Evolutionary conservation across 2,329 filamentous ascomycete species (phyloP).

Genomic region (Cercospora beticola): DNA sequence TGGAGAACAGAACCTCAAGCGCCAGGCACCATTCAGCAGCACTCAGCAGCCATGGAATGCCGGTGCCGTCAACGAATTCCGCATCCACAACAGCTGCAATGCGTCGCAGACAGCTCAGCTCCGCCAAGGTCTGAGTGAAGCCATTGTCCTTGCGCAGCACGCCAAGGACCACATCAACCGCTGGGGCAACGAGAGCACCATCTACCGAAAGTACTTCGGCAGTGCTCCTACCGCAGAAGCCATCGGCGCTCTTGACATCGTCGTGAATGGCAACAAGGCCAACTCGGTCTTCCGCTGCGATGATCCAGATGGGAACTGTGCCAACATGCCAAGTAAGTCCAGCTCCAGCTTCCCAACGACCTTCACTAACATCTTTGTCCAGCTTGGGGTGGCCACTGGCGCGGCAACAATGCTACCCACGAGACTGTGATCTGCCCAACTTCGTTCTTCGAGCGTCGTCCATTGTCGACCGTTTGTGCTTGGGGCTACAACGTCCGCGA

Average conservation of each 20-base stretch:
- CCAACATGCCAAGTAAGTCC: constrained; percentile 21
- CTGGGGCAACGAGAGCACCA: constrained; percentile 57
- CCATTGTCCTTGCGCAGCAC: constrained; percentile 58
- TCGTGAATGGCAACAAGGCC: constrained; percentile 58
- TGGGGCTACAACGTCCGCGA: constrained; percentile 62
- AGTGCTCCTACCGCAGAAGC: constrained; percentile 57
- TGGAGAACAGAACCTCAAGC: constrained; percentile 13
- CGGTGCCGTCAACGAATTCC: constrained; percentile 44
- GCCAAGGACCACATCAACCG: constrained; percentile 63
- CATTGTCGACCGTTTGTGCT: constrained; percentile 60
- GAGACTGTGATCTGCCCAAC: constrained; percentile 70
- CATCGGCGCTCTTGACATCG: constrained; percentile 62
- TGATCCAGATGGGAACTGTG: constrained; percentile 65
- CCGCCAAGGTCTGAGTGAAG: constrained; percentile 57
- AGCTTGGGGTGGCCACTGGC: constrained; percentile 69
- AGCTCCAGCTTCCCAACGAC: neutral
- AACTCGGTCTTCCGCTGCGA: constrained; percentile 66
- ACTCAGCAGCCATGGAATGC: constrained; percentile 23
- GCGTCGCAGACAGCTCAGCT: constrained; percentile 59
- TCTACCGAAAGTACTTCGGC: constrained; percentile 68
- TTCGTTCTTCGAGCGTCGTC: constrained; percentile 59
- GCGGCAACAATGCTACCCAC: constrained; percentile 61
- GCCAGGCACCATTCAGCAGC: constrained; percentile 21
- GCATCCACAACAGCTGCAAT: constrained; percentile 67
- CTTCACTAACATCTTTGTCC: neutral